Conservation (phyloP, 2,329 filamentous ascomycete genomes). For the Thelonectria rubi region DNA sequence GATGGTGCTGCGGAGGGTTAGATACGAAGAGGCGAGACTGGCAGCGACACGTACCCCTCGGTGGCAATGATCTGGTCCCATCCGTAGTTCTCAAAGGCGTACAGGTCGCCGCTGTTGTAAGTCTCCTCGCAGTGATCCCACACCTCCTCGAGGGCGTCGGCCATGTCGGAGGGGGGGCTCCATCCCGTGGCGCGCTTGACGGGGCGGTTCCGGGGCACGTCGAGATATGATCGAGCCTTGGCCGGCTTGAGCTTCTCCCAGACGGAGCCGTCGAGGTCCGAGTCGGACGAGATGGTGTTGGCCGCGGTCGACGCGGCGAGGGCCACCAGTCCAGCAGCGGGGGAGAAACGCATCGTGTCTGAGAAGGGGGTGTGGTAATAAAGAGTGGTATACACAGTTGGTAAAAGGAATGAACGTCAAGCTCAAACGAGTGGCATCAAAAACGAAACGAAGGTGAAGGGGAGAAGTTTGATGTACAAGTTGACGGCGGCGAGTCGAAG, state of each 20-base stretch:
- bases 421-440: neutral
- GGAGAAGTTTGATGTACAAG: neutral
- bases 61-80: slow-evolving; percentile 47
- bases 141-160: slow-evolving; percentile 41
- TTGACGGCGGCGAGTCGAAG: neutral
- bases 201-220: slow-evolving; percentile 36
- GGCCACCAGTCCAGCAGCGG: slow-evolving; percentile 32
- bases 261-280: slow-evolving; percentile 44
- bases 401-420: neutral
- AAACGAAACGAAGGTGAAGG: slow-evolving; percentile 6
- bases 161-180: slow-evolving; percentile 42
- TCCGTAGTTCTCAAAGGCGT: slow-evolving; percentile 46
- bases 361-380: neutral
- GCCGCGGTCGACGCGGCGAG: slow-evolving; percentile 39
- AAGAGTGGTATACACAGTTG: neutral
- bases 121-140: slow-evolving; percentile 45
- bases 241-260: slow-evolving; percentile 38
- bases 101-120: slow-evolving; percentile 37
- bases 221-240: slow-evolving; percentile 25
- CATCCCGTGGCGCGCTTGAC: slow-evolving; percentile 43
- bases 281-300: slow-evolving; percentile 33
- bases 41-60: slow-evolving; percentile 33
- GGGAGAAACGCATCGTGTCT: slow-evolving; percentile 38
- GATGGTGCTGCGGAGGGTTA: slow-evolving; percentile 14
- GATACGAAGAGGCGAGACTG: no score